Base-by-base conservation (phyloP, 805 yeast genomes). In the Candida saitoana region DNA sequence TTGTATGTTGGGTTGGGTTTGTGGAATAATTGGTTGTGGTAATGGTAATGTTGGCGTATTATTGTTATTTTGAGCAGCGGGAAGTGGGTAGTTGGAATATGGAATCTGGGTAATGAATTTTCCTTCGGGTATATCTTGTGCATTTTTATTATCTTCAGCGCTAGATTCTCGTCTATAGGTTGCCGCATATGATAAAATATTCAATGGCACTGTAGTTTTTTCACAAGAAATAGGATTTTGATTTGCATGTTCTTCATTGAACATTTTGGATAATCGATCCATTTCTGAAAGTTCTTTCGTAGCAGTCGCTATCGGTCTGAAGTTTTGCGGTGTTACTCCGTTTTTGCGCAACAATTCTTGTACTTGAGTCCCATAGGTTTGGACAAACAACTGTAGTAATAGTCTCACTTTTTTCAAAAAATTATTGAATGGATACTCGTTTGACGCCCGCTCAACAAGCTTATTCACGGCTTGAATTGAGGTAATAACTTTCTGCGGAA, bases 311-410 rank as follows among this genome's bases (percentile, higher is more conserved):
- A 39, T 32, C 2, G 53, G 50, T 20, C 48, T 44, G 24, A 53
- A 52, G 41, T 54, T 56, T 17, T 48, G 48, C 11, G 57, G 56
- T 4, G 58, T 52, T 17, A 53, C 57, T 14, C 56, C 56, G 27
- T 55, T 52, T 15, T 51, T 54, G 19, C 46, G 45, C 15, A 67
- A 43, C 31, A 67, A 47, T 29, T 56, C 62, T 37, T 55, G 65
- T 43, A 81, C 71, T 55, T 80, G 84, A 29, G 73, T 72, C 1
- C 76, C 71, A 55, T 80, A 82, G 0, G 86, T 80, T 50, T 80
- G 84, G 12, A 77, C 68, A 49, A 80, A 82, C 22, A 82, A 58
- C 15, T 79, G 76, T 19, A 82, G 59, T 19, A 82, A 78, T 39
- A 80, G 66, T 42, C 77, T 67, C 52, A 76, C 69, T 52, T 80